A percentile compares a stretch with the other conserved stretches of the same genome.
Conservation (phyloP, 2,329 filamentous ascomycete species). For the Colletotrichum limetticola region DNA sequence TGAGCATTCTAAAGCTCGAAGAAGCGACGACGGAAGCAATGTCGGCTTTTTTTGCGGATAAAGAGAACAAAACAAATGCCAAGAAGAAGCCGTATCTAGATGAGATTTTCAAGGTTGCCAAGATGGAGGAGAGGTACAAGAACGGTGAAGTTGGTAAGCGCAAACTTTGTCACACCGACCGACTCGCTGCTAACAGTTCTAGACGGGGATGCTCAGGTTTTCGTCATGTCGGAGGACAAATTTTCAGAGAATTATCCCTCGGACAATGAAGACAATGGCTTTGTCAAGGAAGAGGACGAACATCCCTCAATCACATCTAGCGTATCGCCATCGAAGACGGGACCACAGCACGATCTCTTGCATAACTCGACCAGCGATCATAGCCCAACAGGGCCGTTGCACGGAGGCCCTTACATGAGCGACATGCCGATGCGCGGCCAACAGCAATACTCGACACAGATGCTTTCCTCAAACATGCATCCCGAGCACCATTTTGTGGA, state of each 20-base stretch:
- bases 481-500: slow-evolving; percentile 54
- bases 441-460: slow-evolving; percentile 51
- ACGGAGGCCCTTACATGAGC: slow-evolving; percentile 50
- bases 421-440: slow-evolving; percentile 57
- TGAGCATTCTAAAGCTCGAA: slow-evolving; percentile 67
- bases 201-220: slow-evolving; percentile 61
- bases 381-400: slow-evolving; percentile 45
- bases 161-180: background rate
- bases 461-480: slow-evolving; percentile 54
- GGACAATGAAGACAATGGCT: slow-evolving; percentile 57
- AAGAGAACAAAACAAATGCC: slow-evolving; percentile 61
- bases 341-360: slow-evolving; percentile 47
- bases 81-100: slow-evolving; percentile 66
- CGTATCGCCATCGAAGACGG: slow-evolving; percentile 48
- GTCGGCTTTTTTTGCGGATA: slow-evolving; percentile 67
- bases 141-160: slow-evolving; percentile 67
- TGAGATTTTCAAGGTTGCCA: slow-evolving; percentile 72
- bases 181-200: background rate
- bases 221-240: slow-evolving; percentile 64
- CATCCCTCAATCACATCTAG: slow-evolving; percentile 48
- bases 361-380: slow-evolving; percentile 49
- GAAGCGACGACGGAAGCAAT: slow-evolving; percentile 68
- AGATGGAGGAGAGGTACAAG: slow-evolving; percentile 64
- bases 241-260: slow-evolving; percentile 58
- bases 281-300: slow-evolving; percentile 56